phyloP scores from a whole-genome alignment of 1,284 basidiomycete genomes.

The Coriolopsis trogii region DNA sequence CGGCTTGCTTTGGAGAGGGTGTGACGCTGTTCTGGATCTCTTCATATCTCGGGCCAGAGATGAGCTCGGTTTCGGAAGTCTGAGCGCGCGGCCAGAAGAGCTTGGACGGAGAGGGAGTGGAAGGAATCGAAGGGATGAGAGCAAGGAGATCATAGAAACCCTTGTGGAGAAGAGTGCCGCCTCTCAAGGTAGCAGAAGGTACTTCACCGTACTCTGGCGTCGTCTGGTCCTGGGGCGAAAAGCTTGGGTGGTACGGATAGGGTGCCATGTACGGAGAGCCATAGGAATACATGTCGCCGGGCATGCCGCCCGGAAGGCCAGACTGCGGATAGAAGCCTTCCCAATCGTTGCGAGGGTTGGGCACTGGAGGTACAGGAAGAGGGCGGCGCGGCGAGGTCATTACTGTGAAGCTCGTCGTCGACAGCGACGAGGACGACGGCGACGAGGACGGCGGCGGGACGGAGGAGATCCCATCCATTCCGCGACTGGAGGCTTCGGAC shows the following conservation, averaged over 20 bases:
- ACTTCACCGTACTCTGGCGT: conserved; percentile 46
- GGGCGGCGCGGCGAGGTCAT: conserved; percentile 39
- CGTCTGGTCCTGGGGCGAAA: conserved; percentile 30
- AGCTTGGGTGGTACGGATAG: conserved; percentile 44
- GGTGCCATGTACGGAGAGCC: conserved; percentile 47
- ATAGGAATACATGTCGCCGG: conserved; percentile 43
- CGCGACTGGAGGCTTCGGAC: conserved; percentile 16
- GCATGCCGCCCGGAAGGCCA: conserved; percentile 26
- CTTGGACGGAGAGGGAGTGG: conserved; percentile 66
- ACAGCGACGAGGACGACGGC: conserved; percentile 11
- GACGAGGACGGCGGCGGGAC: not conserved
- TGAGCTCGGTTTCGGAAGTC: conserved; percentile 31
- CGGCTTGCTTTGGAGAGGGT: conserved; percentile 24
- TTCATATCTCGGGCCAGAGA: conserved; percentile 69
- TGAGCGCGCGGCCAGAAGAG: conserved; percentile 56
- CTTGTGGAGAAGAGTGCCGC: conserved; percentile 76
- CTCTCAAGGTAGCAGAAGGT: conserved; percentile 52
- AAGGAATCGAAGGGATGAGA: conserved; percentile 69
- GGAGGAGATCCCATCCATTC: conserved; percentile 13
- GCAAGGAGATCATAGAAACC: conserved; percentile 88
- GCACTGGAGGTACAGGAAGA: conserved; percentile 46
- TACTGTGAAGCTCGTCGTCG: conserved; percentile 16
- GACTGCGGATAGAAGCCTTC: conserved; percentile 19
- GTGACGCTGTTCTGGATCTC: conserved; percentile 40
- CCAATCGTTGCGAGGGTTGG: conserved; percentile 18